These are phyloP conservation scores for Tuber indicum DNA, from an alignment of 495 filamentous ascomycete genomes.

Conservation along the genomic window DNA sequence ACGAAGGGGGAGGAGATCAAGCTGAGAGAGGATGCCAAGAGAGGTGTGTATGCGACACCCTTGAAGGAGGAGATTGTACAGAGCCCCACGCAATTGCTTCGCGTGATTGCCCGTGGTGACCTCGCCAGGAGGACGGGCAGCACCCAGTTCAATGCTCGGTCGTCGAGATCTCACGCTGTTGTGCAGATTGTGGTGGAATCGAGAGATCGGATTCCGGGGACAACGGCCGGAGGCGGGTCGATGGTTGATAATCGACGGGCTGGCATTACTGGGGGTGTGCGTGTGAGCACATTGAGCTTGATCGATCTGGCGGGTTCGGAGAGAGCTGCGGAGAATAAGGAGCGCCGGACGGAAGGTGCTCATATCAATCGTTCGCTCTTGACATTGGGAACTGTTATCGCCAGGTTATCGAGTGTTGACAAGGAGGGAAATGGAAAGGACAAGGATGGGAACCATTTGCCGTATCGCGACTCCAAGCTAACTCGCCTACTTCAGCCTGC, in stretches of 20 bases:
- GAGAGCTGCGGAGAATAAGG: constrained; percentile 89
- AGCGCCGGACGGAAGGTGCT: constrained; percentile 86
- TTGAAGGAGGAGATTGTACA: constrained; percentile 98
- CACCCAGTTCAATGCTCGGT: constrained; percentile 93
- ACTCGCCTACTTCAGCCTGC: constrained; percentile 89
- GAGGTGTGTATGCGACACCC: constrained; percentile 92
- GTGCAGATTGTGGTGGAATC: constrained; percentile 99
- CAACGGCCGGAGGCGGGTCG: constrained; percentile 44
- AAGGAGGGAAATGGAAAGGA: constrained; percentile 76
- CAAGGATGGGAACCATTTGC: constrained; percentile 78
- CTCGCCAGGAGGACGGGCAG: constrained; percentile 80
- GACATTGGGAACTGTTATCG: constrained; percentile 92
- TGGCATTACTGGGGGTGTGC: constrained; percentile 76
- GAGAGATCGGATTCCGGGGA: constrained; percentile 65
- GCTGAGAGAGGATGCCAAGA: constrained; percentile 86
- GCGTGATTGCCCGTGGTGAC: constrained; percentile 92
- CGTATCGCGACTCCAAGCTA: constrained; percentile 94
- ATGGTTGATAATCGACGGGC: constrained; percentile 58
- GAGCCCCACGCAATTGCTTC: constrained; percentile 86
- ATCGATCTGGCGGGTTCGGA: constrained; percentile 97
- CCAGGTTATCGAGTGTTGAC: constrained; percentile 66
- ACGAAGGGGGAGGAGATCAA: constrained; percentile 81
- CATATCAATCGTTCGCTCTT: constrained; percentile 98
- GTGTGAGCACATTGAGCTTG: constrained; percentile 87
- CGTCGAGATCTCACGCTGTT: constrained; percentile 94